Percentiles rank a stretch among this genome's conserved stretches.
phyloP scores from a whole-genome alignment of 768 basidiomycete species.

The Podaxis sp. region DNA sequence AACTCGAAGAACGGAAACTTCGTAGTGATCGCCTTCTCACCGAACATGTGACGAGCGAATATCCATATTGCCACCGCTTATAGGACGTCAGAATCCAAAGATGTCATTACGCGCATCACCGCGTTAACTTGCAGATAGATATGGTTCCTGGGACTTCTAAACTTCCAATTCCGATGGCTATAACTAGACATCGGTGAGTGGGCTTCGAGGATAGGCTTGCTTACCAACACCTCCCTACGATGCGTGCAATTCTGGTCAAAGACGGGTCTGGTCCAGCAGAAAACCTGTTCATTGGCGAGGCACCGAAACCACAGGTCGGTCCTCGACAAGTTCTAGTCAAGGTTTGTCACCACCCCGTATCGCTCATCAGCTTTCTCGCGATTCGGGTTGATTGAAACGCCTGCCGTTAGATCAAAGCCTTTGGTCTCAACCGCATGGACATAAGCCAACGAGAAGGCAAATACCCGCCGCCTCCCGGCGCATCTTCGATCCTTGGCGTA shows the following conservation, averaged over 20 bases:
- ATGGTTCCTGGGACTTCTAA: not conserved
- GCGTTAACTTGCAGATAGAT: not conserved
- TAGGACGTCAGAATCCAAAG: not conserved
- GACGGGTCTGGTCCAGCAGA: constrained; percentile 74
- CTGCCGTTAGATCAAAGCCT: constrained; percentile 62
- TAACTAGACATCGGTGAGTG: not conserved
- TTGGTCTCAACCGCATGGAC: constrained; percentile 92
- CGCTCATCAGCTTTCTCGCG: not conserved
- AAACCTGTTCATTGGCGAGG: constrained; percentile 76
- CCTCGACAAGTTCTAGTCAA: constrained; percentile 76
- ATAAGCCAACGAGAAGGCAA: constrained; percentile 65
- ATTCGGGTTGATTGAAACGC: constrained; percentile 6
- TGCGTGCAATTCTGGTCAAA: constrained; percentile 82
- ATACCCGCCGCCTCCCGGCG: constrained; percentile 81
- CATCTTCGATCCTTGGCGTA: constrained; percentile 76
- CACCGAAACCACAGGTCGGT: constrained; percentile 56
- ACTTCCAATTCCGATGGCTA: not conserved
- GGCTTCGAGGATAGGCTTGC: not conserved
- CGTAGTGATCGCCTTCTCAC: too few relatives aligned
- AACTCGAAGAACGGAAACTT: not conserved
- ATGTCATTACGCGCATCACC: not conserved
- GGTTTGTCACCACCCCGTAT: constrained; percentile 37
- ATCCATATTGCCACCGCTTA: too few relatives aligned
- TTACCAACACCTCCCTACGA: constrained; percentile 27
- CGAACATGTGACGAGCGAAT: too few relatives aligned